Evolutionary conservation across 164 flowering plant genomes (phyloP).

Genomic region (Taxillus chinensis): DNA sequence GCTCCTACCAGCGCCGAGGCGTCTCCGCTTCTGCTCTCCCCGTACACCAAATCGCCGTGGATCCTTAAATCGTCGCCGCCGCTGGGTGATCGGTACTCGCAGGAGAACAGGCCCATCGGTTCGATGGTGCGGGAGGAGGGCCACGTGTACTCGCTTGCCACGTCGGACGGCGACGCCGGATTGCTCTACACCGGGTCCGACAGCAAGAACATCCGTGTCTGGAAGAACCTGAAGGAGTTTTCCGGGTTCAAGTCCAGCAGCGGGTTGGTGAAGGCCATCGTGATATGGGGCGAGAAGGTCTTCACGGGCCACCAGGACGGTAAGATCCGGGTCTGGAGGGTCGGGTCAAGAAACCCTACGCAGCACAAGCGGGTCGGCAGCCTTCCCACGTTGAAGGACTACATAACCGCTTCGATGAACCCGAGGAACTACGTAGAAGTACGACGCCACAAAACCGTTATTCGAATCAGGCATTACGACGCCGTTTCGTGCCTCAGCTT

Average conservation of each 20-base stretch:
- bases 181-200: constrained; percentile 3
- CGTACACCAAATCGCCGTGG: constrained; percentile 1
- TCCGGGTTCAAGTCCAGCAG: constrained; percentile 3
- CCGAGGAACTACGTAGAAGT: background rate
- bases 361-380: background rate
- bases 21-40: background rate
- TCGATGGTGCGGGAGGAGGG: constrained; percentile 1
- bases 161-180: too few relatives aligned
- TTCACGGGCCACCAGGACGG: constrained; percentile 5
- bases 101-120: background rate
- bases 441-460: background rate
- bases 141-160: constrained; percentile 1
- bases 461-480: background rate
- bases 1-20: background rate
- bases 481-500: constrained; percentile 5
- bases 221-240: constrained; percentile 1
- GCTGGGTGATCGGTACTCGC: background rate
- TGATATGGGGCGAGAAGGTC: background rate
- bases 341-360: background rate
- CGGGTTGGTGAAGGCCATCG: constrained; percentile 1
- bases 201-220: constrained; percentile 5
- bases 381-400: background rate
- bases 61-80: background rate
- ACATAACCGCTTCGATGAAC: background rate
- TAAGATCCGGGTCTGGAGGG: background rate